A percentile compares a stretch with the other conserved stretches of the same genome.
Conservation (phyloP, 176 grass and related monocot species). For the Rhynchospora pubera region DNA sequence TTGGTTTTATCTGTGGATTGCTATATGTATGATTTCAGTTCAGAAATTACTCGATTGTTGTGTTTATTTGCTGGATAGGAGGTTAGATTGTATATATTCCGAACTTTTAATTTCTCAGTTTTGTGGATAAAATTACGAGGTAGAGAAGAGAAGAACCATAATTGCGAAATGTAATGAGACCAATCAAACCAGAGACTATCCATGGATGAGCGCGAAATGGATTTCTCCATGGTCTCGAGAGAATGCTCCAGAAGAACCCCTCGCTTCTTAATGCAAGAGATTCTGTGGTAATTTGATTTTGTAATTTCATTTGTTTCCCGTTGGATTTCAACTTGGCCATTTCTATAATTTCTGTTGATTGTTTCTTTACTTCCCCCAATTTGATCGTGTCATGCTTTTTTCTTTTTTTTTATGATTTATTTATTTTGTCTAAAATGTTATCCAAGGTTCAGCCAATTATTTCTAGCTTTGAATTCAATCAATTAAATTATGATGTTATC, state of each 20-base stretch:
- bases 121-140: constrained; percentile 12
- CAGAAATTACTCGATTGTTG: not conserved
- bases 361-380: not conserved
- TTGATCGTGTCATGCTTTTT: not conserved
- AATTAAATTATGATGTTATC: not conserved
- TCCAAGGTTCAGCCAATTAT: not conserved
- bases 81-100: not conserved
- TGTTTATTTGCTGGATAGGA: not conserved
- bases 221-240: constrained; percentile 68
- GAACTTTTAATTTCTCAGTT: too few species aligned
- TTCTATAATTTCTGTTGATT: not conserved
- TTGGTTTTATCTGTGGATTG: not conserved
- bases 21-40: not conserved
- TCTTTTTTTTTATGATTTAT: not conserved
- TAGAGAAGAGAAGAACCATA: constrained; percentile 42
- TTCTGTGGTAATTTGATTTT: constrained; percentile 36
- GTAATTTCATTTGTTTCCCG: not conserved
- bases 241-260: constrained; percentile 56
- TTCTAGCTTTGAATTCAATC: not conserved
- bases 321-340: not conserved
- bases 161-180: constrained; percentile 40
- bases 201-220: constrained; percentile 58
- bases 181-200: constrained; percentile 41
- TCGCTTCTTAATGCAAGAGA: constrained; percentile 76
- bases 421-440: not conserved